Evolutionary conservation across 2,329 filamentous ascomycete species (phyloP), one percentile per base, ranked within the genome.

Genomic region (Paecilomyces formosus): DNA sequence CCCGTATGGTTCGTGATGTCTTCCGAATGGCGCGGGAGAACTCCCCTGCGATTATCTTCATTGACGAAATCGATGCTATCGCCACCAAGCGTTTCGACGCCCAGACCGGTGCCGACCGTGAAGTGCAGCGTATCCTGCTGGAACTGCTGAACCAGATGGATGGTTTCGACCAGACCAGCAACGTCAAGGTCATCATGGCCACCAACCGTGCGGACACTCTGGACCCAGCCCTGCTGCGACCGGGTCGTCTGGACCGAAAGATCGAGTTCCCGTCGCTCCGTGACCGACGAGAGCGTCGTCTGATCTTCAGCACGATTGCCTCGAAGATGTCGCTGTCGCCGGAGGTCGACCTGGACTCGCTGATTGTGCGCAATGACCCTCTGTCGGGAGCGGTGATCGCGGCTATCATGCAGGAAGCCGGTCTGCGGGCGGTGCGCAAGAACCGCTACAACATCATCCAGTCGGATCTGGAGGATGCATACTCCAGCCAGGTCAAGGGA

Each of bases 391-490:
- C 94, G 58, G 88, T 99, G 67, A 99, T 99, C 73, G 92, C 94
- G 54, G 94, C 94, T 55, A 96, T 99, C 73, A 99, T 99, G 94
- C 94, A 99, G 77, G 94, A 99, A 79, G 94, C 94, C 31, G 94
- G 94, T 65, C 82, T 99, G 66, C 85, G 92, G 65, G 93, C 93
- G 26, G 93, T 97, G 64, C 85, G 93, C 69, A 97, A 97, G 86
- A 97, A 99, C 78, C 83, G 94, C 69, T 99, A 99, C 79, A 97
- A 99, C 77, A 99, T 99, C 74, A 97, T 99, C 70, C 94, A 99
- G 81, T 86, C 84, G 62, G 94, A 99, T 78, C 80, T 99, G 63
- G 94, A 99, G 77, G 94, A 97, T 75, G 94, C 94, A 52, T 99
- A 99, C 77, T 92, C 92, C 45, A 90, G 88, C 78, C 94, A 99